A percentile compares a stretch with the other conserved stretches of the same genome.
phyloP scores from a whole-genome alignment of 257 asterid genomes.

The Fraxinus quadrangulata region DNA sequence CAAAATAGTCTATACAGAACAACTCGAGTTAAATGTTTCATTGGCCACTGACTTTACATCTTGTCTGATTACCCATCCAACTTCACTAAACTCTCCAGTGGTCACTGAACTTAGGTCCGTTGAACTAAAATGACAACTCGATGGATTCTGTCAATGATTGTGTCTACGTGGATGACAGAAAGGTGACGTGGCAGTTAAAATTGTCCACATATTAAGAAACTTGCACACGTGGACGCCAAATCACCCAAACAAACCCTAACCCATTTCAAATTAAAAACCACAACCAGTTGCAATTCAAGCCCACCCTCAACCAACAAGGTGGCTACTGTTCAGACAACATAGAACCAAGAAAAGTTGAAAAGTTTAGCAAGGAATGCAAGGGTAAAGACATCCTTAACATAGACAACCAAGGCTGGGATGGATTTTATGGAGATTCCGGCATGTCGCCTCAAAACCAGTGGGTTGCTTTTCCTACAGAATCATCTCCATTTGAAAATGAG shows the following conservation, averaged over 20 bases:
- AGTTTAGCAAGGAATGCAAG: slow-evolving; percentile 31
- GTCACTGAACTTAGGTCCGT: too few relatives aligned
- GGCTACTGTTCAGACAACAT: slow-evolving; percentile 76
- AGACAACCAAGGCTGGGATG: slow-evolving; percentile 46
- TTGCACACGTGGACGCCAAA: too few relatives aligned
- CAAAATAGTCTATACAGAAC: not conserved
- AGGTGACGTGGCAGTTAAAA: too few relatives aligned
- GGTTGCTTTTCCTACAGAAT: slow-evolving; percentile 67
- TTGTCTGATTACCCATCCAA: too few relatives aligned
- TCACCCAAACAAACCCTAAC: too few relatives aligned
- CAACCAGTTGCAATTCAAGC: slow-evolving; percentile 32
- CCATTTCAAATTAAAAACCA: slow-evolving; percentile 13
- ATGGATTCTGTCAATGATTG: too few relatives aligned
- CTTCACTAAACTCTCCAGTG: too few relatives aligned
- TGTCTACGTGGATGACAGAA: too few relatives aligned
- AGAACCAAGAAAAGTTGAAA: slow-evolving; percentile 46
- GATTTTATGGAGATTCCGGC: slow-evolving; percentile 51
- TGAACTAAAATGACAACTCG: too few relatives aligned
- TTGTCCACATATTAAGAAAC: too few relatives aligned
- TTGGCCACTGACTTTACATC: too few relatives aligned
- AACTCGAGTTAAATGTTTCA: too few relatives aligned
- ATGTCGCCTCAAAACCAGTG: slow-evolving; percentile 85
- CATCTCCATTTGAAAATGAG: slow-evolving; percentile 49
- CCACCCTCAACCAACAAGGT: slow-evolving; percentile 51
- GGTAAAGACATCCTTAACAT: slow-evolving; percentile 29